Evolutionary conservation across 2,329 filamentous ascomycete species (phyloP).

Genomic region (Colletotrichum sp.): DNA sequence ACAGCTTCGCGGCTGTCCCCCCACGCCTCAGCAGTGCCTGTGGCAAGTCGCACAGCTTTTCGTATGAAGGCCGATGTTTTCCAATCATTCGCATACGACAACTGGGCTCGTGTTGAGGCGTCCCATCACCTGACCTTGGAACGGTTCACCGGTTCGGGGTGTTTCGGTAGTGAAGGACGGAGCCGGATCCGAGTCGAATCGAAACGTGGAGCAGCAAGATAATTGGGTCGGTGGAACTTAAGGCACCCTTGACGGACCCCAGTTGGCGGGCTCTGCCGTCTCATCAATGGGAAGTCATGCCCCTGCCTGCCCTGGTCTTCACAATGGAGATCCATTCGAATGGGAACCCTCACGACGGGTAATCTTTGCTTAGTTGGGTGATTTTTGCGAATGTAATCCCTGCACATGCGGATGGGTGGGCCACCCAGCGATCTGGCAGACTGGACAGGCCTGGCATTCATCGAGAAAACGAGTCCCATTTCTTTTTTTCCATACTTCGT

Average conservation of each 20-base stretch:
- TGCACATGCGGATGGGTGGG: conserved; percentile 12
- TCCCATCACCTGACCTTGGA: background rate
- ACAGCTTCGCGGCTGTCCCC: background rate
- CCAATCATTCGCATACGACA: background rate
- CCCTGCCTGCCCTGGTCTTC: background rate
- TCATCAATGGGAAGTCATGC: conserved; percentile 10
- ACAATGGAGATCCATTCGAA: conserved; percentile 9
- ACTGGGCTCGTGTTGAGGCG: background rate
- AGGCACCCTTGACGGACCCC: conserved; percentile 9
- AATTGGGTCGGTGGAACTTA: conserved; percentile 1
- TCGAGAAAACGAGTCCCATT: conserved; percentile 17
- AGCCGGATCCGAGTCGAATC: conserved; percentile 17
- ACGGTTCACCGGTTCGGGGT: conserved; percentile 4
- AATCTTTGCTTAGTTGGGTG: conserved; percentile 20
- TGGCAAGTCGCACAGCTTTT: background rate
- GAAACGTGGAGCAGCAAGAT: conserved; percentile 8
- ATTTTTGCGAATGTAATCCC: conserved; percentile 16
- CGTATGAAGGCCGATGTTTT: background rate
- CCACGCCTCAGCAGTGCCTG: background rate
- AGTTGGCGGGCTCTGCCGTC: conserved; percentile 21
- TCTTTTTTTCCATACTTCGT: conserved; percentile 10
- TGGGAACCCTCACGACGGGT: conserved; percentile 8
- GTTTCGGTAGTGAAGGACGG: conserved; percentile 12
- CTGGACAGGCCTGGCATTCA: conserved; percentile 14
- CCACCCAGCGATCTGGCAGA: conserved; percentile 20